Evolutionary conservation across 176 grass and related monocot species (phyloP), one percentile per base, ranked within the genome.

Genomic region (Paspalum notatum): DNA sequence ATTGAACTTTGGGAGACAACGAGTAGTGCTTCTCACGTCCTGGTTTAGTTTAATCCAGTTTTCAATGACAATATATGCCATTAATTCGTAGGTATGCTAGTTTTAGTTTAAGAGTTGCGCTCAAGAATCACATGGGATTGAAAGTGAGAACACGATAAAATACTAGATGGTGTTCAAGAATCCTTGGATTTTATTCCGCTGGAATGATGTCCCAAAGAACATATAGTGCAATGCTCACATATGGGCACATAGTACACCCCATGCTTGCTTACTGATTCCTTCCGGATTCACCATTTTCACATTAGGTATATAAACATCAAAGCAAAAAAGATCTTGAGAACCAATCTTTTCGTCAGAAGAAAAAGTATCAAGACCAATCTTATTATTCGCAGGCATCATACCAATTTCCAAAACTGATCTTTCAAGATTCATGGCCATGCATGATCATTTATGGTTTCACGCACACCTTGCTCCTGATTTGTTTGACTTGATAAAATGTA

Each of bases 1-100:
- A 62, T 46, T 32, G 66, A 89, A 77, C 56, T 85, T 77, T 77
- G 82, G 27, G 21, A 85, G n/a, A 65, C 20, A 85, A 69, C 48
- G 77, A 75, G 65, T 89, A 66, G 80, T 89, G 87, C 87, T 77
- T 27, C 66, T 71, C 83, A 89, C 87, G 78, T 89, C 78, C 58
- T 65, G 66, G 58, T 57, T 66, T 72, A 59, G 27, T 82, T 85
- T 75, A 66, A 77, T 82, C 82, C 17, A 82, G 2, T 65, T 51
- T 70, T 82, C 11, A 67, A 72, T 82, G 64, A 39, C 42, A 89
- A 42, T n/a, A 26, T 15, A 10, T 44, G 18, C 17, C 52, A 80
- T 71, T 7, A 66, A 50, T 40, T 66, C 10, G 13, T 9, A 22
- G 49, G 27, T n/a, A 47, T 51, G 42, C 3, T 41, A 43, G 8